Base-by-base conservation (phyloP, 352 stramenopile species). In the Thalassiosira livingstoniorum region DNA sequence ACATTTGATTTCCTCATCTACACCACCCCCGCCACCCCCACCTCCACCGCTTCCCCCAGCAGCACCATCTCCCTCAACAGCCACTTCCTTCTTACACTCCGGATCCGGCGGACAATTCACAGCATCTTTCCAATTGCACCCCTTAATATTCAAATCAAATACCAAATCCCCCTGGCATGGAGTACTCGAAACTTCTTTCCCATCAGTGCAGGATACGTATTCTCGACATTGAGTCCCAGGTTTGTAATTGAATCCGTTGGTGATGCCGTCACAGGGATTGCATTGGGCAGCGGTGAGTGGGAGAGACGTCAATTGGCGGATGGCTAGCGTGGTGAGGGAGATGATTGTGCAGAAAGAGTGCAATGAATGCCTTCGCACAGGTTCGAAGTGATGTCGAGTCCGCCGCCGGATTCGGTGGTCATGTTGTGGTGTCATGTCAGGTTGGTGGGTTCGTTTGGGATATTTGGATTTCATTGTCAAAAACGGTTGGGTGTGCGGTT, bases 121-220 rank as follows among this genome's bases (percentile, higher is more conserved):
- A 23, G 23, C 5, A 66, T 75, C 57, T n/a, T 75, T 54, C 67
- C 67, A 75, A 57, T 75, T 75, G 55, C 67, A 75, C 11, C 67
- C 67, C 27, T 43, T 60, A 15, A 75, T 75, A 29, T 39, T 58
- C 1, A 53, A 3, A 45, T 75, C 67, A 31, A 75, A 75, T 2
- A 75, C 34, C 18, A 75, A 32, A 21, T 54, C 67, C 2, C 29
- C 21, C 31, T 67, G 57, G 32, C 67, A 75, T 31, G 4, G 43
- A 58, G 65, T 34, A 35, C 23, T 37, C 2, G n/a, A n/a, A 13
- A 23, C 67, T 5, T 37, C 25, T 2, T 25, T 21, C n/a, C 67
- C 54, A 45, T 66, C 45, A 32, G 43, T n/a, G 27, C 67, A 75
- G 23, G 21, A 60, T 11, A 75, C 67, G 45, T 67, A 75, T 58